A percentile compares a stretch with the other conserved stretches of the same genome.
Conservation (phyloP, 2,329 filamentous ascomycete species). For the Fusarium humuli region DNA sequence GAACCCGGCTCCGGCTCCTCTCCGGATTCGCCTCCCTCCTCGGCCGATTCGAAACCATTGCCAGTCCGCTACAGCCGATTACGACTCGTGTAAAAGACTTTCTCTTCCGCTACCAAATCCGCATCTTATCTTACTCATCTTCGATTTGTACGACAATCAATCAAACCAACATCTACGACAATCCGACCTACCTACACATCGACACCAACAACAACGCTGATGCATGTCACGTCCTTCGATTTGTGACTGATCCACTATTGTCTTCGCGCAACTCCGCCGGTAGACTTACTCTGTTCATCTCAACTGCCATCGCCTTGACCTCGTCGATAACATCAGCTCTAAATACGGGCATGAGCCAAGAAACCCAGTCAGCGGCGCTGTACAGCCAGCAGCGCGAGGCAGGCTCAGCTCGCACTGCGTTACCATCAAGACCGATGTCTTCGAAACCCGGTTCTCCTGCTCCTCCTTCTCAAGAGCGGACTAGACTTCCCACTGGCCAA, state of each 20-base stretch:
- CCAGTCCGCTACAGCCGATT: slow-evolving; percentile 34
- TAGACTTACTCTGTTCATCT: slow-evolving; percentile 7
- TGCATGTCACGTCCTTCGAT: slow-evolving; percentile 35
- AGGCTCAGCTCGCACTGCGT: slow-evolving; percentile 51
- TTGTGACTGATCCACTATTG: slow-evolving; percentile 35
- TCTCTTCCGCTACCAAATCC: slow-evolving; percentile 21
- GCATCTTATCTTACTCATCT: slow-evolving; percentile 9
- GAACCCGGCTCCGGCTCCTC: slow-evolving; percentile 41
- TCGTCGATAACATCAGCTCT: slow-evolving; percentile 17
- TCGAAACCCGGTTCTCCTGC: slow-evolving; percentile 44
- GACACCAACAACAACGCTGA: slow-evolving; percentile 12
- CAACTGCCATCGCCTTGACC: slow-evolving; percentile 7
- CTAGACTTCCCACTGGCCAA: slow-evolving; percentile 40
- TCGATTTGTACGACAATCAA: slow-evolving; percentile 16
- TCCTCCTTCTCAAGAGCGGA: slow-evolving; percentile 35
- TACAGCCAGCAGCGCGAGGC: slow-evolving; percentile 49
- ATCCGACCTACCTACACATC: slow-evolving; percentile 24
- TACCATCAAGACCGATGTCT: slow-evolving; percentile 54
- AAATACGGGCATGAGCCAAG: slow-evolving; percentile 49
- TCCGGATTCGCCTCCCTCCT: slow-evolving; percentile 43
- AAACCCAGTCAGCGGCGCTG: slow-evolving; percentile 42
- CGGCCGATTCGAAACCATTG: slow-evolving; percentile 38
- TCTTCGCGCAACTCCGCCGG: slow-evolving; percentile 1
- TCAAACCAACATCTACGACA: slow-evolving; percentile 5
- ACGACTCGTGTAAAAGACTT: slow-evolving; percentile 31